Percentiles rank a stretch among this genome's conserved stretches.
Evolutionary conservation across 129 eudicot species (phyloP).

Genomic region (Lactuca saligna): DNA sequence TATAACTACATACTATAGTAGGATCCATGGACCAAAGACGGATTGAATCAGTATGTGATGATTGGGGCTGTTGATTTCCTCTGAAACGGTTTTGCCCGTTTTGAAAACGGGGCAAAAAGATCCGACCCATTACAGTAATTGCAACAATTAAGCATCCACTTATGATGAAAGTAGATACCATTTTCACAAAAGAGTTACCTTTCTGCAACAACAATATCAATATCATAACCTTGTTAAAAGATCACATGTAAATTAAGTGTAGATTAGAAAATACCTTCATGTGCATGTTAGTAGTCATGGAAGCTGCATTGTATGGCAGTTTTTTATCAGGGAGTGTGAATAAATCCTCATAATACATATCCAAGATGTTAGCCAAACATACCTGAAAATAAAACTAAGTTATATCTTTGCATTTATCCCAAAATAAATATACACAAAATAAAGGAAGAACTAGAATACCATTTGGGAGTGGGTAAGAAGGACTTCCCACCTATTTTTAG

Average conservation of each 20-base stretch:
- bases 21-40: conserved; percentile 48
- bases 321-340: conserved; percentile 75
- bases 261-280: conserved; percentile 12
- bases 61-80: conserved; percentile 29
- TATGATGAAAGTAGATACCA: conserved; percentile 45
- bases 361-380: conserved; percentile 70
- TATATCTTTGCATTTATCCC: conserved; percentile 6
- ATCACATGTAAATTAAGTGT: not conserved
- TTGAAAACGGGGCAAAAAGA: conserved; percentile 43
- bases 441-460: conserved; percentile 53
- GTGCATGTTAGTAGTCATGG: conserved; percentile 42
- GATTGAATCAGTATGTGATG: conserved; percentile 42
- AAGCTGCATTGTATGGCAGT: conserved; percentile 47
- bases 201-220: conserved; percentile 42
- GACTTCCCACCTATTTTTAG: conserved; percentile 60
- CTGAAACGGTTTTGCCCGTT: conserved; percentile 35
- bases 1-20: conserved; percentile 39
- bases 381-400: conserved; percentile 50
- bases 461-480: conserved; percentile 91
- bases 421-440: not conserved
- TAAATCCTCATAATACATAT: conserved; percentile 88
- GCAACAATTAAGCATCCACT: conserved; percentile 58
- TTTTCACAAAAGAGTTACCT: conserved; percentile 47
- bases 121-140: conserved; percentile 44
- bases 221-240: not conserved